Percentiles rank a stretch among this genome's conserved stretches.
These are phyloP conservation scores for Exserohilum rostratum DNA, from an alignment of 2,329 filamentous ascomycete species.

Conservation along the genomic window DNA sequence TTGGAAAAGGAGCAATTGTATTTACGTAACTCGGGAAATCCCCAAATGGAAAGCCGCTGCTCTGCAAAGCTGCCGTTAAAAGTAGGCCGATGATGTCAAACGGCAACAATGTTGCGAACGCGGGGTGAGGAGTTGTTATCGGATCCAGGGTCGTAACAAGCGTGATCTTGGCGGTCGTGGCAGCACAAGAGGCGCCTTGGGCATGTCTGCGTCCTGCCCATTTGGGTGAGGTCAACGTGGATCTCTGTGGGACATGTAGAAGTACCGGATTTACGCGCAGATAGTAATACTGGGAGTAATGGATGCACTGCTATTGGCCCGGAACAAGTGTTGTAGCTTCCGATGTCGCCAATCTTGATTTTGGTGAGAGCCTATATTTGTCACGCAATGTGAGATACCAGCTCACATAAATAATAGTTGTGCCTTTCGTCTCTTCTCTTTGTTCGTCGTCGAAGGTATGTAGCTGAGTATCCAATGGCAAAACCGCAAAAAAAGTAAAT, in stretches of 20 bases:
- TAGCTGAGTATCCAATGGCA: background rate
- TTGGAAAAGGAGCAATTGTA: background rate
- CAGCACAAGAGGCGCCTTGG: constrained; percentile 11
- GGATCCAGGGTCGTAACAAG: constrained; percentile 7
- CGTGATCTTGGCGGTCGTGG: constrained; percentile 19
- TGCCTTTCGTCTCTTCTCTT: background rate
- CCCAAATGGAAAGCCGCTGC: background rate
- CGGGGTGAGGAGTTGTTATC: constrained; percentile 12
- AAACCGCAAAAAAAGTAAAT: background rate
- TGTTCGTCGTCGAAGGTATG: background rate
- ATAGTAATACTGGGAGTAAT: background rate
- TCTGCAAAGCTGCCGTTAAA: background rate
- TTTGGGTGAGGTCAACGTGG: constrained; percentile 1
- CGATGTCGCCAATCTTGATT: background rate
- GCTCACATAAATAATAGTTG: no score
- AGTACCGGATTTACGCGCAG: background rate
- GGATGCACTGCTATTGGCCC: background rate
- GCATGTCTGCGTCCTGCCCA: background rate
- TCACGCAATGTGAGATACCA: no score
- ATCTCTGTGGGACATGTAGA: background rate
- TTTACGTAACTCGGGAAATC: background rate
- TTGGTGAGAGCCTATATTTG: background rate
- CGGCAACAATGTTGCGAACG: constrained; percentile 3
- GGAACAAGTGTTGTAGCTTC: background rate
- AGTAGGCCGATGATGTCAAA: constrained; percentile 5